Base-by-base conservation (phyloP, 352 stramenopile species). In the Phytophthora chlamydospora region DNA sequence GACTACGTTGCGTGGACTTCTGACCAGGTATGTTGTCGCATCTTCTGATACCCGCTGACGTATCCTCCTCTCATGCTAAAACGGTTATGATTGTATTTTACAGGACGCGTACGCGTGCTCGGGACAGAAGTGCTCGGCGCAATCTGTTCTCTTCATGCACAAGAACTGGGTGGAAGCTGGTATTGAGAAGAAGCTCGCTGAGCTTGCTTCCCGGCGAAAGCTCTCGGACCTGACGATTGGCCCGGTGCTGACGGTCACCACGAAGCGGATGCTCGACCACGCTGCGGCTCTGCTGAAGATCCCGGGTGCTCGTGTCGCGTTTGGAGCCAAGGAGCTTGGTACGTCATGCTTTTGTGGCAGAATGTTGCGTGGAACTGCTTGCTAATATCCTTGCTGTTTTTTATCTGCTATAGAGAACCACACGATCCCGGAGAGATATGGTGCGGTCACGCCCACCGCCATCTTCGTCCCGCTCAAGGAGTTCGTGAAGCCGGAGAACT, bases 101-200 rank as follows among this genome's bases (percentile, higher is more conserved):
- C 50, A 83, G 87, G 97, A 99, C 76, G 97, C 97, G 8, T 99
- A 99, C 68, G 97, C 97, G 19, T 98, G 85, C 68, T 96, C 88
- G n/a, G 97, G 97, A 34, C 97, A 99, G 76, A 99, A 99, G 85
- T 99, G 97, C 81, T 99, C 93, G 14, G 97, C 97, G 9, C 94
- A 99, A 76, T 99, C 95, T 43, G 98, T 99, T 56, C 78, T 99
- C 29, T 99, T 99, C 78, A 92, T 98, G 73, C 97, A 99, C 81
- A 95, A 98, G 67, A 99, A 99, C 80, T 99, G 96, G 96, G 55
- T 66, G 44, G 65, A 90, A 7, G 83, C 85, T 44, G 97, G 95
- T 44, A 70, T 99, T 42, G 78, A 99, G 46, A 90, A 97, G 35
- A 98, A 98, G 68, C 83, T 99, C 14, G 85, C 82, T 43, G 74